Conservation (phyloP, 31 red algal genomes). For the Porphyra umbilicalis region DNA sequence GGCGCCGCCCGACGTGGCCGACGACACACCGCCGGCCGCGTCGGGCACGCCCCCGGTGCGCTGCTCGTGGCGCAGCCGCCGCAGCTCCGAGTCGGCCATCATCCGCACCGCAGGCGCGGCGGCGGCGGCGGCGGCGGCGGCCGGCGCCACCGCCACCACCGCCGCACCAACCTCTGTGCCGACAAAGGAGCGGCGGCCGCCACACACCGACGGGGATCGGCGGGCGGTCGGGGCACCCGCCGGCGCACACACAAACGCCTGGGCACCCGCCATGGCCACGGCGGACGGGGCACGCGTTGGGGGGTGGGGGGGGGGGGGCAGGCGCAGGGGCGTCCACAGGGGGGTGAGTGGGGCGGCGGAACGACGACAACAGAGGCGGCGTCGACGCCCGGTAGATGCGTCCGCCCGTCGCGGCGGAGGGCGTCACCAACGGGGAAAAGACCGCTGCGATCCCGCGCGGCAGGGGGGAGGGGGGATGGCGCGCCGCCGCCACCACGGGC, state of each 20-base stretch:
- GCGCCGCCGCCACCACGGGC: too few species aligned
- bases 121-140: neutral
- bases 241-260: neutral
- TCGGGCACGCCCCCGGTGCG: too few species aligned
- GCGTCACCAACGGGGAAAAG: too few species aligned
- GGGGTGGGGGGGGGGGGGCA: too few species aligned
- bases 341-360: too few species aligned
- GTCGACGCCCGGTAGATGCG: too few species aligned
- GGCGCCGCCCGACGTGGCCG: too few species aligned
- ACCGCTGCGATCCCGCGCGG: too few species aligned
- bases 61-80: neutral
- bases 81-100: neutral
- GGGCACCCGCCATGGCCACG: neutral
- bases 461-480: too few species aligned
- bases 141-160: neutral
- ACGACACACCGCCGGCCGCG: neutral
- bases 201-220: neutral
- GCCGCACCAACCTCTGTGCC: neutral
- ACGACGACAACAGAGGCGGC: too few species aligned
- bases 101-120: neutral
- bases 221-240: neutral
- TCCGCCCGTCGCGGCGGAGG: too few species aligned
- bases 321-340: too few species aligned
- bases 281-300: neutral
- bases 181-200: neutral